Conservation (phyloP, 768 basidiomycete species). For the Lactifluus hygrophoroides region DNA sequence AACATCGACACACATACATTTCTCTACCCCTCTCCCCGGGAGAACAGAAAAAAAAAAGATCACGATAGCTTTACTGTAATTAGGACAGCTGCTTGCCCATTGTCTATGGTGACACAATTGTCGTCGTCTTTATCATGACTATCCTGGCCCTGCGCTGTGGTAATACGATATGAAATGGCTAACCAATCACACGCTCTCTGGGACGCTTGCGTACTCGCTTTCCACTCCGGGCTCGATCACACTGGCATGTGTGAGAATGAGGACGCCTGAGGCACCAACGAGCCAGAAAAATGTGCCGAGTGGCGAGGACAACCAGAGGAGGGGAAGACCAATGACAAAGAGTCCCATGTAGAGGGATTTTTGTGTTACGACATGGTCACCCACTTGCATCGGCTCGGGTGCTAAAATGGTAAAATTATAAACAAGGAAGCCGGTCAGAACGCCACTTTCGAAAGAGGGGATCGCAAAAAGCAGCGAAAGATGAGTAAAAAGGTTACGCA, state of each 20-base stretch:
- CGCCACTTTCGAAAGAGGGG: background rate
- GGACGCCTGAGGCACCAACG: constrained; percentile 74
- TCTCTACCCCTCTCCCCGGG: background rate
- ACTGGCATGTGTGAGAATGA: constrained; percentile 81
- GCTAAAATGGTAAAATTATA: constrained; percentile 35
- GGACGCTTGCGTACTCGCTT: constrained; percentile 80
- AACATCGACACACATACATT: background rate
- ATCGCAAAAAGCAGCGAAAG: no score
- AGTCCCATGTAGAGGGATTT: constrained; percentile 82
- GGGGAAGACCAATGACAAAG: constrained; percentile 85
- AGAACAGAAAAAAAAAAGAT: background rate
- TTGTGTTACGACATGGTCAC: constrained; percentile 76
- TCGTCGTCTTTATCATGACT: background rate
- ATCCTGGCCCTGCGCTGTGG: background rate
- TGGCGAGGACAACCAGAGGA: constrained; percentile 73
- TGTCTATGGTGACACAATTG: background rate
- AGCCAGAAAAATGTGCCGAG: constrained; percentile 89
- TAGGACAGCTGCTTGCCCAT: background rate
- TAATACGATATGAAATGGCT: background rate
- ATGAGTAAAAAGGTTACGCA: constrained; percentile 30
- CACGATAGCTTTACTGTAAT: background rate
- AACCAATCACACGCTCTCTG: constrained; percentile 41
- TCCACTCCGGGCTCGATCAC: constrained; percentile 93
- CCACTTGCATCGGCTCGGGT: constrained; percentile 78
- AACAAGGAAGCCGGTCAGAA: background rate